A percentile compares a stretch with the other conserved stretches of the same genome.
Conservation (phyloP, 1,284 basidiomycete genomes). For the Austroboletus novae-zelandiae region DNA sequence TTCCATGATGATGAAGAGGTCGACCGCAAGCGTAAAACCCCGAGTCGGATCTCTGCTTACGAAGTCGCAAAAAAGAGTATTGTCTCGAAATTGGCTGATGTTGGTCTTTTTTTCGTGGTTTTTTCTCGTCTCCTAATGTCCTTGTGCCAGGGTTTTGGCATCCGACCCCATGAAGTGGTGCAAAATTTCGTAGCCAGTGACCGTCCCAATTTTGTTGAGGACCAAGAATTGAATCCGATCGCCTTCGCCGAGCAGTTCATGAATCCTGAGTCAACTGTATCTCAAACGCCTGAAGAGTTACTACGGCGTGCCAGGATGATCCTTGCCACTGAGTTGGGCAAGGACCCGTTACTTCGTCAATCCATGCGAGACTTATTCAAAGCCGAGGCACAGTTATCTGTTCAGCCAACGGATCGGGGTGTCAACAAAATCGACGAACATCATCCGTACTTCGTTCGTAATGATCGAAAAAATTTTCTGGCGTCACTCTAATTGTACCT, state of each 20-base stretch:
- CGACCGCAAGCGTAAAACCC: constrained; percentile 76
- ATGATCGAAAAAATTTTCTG: neutral
- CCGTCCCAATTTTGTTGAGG: constrained; percentile 71
- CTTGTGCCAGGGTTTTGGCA: constrained; percentile 66
- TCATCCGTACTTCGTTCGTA: constrained; percentile 84
- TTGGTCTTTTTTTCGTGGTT: constrained; percentile 32
- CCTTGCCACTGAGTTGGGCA: constrained; percentile 87
- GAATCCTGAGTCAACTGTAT: constrained; percentile 60
- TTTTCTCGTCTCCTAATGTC: constrained; percentile 12
- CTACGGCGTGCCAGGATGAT: constrained; percentile 81
- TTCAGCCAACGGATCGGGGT: constrained; percentile 91
- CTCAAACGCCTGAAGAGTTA: constrained; percentile 59
- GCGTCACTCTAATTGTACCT: constrained; percentile 5
- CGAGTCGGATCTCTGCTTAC: constrained; percentile 84
- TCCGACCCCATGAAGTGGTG: constrained; percentile 76
- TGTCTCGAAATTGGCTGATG: constrained; percentile 74
- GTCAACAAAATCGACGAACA: constrained; percentile 86
- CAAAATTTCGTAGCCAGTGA: constrained; percentile 68
- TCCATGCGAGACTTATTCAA: constrained; percentile 80
- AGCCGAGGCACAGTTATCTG: constrained; percentile 74
- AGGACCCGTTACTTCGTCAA: constrained; percentile 87
- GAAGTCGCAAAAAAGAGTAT: constrained; percentile 82
- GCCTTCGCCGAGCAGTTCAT: constrained; percentile 76
- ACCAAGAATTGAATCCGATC: constrained; percentile 70
- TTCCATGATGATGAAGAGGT: constrained; percentile 68